Percentiles rank a stretch among this genome's conserved stretches.
Conservation (phyloP, 73 alveolate species). For the Durusdinium trenchii region DNA sequence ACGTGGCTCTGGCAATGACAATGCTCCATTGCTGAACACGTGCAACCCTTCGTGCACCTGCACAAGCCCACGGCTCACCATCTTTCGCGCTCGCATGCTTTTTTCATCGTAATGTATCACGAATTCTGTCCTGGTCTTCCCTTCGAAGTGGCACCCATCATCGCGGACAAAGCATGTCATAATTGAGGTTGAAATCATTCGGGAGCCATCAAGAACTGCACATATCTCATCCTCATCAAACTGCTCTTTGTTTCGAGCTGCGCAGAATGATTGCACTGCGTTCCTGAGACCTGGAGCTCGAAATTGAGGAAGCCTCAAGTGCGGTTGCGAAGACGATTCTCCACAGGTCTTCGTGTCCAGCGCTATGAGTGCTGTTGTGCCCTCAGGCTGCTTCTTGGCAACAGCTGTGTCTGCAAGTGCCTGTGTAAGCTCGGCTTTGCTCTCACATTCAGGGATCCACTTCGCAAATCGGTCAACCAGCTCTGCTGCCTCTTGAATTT, state of each 20-base stretch:
- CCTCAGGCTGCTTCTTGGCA: constrained; percentile 23
- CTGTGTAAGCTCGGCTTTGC: not conserved
- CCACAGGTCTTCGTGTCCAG: constrained; percentile 15
- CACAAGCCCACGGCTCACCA: not conserved
- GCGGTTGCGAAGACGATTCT: constrained; percentile 11
- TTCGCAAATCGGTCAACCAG: not conserved
- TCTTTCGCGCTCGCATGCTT: not conserved
- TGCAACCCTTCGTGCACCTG: too few species aligned
- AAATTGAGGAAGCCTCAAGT: not conserved
- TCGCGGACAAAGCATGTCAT: constrained; percentile 23
- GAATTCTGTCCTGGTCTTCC: not conserved
- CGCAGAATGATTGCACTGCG: not conserved
- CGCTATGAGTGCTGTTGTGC: not conserved
- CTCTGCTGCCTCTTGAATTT: not conserved
- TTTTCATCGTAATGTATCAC: not conserved
- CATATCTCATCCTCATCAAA: not conserved
- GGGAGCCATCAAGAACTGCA: too few species aligned
- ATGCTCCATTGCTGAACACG: too few species aligned
- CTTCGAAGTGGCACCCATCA: constrained; percentile 8
- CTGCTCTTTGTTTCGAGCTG: constrained; percentile 1
- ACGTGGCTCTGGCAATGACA: too few species aligned
- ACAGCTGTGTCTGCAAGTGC: not conserved
- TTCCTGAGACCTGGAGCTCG: not conserved
- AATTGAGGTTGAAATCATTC: too few species aligned
- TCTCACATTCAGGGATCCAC: not conserved